phyloP scores from a whole-genome alignment of 257 asterid species.

The Solanum megistacrolobum region DNA sequence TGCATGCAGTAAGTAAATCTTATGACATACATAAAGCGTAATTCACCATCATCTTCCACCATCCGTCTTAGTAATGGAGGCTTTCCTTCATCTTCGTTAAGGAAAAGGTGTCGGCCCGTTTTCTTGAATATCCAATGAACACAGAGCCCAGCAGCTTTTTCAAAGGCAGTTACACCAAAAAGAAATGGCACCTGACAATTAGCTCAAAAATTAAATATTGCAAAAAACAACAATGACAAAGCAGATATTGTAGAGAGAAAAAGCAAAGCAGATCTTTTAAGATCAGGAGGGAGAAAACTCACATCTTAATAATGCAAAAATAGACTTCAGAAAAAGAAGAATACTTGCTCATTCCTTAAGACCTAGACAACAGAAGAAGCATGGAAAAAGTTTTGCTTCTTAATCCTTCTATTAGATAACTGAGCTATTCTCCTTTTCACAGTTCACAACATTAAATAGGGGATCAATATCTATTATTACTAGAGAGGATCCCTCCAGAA shows the following conservation, averaged over 20 bases:
- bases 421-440: background rate
- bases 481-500: background rate
- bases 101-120: conserved; percentile 95
- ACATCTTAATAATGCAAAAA: background rate
- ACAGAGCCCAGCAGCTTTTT: conserved; percentile 58
- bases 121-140: conserved; percentile 90
- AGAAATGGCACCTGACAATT: conserved; percentile 85
- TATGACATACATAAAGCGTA: conserved; percentile 51
- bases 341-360: background rate
- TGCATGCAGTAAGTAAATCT: background rate
- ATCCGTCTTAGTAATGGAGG: conserved; percentile 29
- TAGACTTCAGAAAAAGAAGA: background rate
- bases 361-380: background rate
- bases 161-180: conserved; percentile 83
- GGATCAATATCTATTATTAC: background rate
- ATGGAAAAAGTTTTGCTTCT: background rate
- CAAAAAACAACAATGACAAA: background rate
- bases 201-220: background rate
- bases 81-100: conserved; percentile 51
- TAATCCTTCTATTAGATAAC: background rate
- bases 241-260: background rate
- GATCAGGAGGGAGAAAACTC: background rate
- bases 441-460: background rate
- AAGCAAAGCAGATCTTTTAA: background rate
- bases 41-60: conserved; percentile 65